phyloP scores from a whole-genome alignment of 345 rosid genomes.

The Eucalyptus cloeziana region DNA sequence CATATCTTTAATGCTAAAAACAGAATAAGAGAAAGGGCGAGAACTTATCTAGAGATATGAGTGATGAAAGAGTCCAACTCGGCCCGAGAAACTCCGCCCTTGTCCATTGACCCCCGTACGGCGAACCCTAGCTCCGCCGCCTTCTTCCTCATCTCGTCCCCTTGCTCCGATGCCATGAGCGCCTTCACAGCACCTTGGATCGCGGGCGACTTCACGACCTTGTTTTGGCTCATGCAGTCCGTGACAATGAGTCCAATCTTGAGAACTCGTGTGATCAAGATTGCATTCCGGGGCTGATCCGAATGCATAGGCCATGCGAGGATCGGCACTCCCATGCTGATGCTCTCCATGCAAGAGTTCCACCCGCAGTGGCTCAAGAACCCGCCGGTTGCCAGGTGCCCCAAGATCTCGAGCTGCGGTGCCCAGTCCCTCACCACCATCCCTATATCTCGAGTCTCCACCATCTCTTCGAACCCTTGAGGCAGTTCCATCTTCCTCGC shows the following conservation, averaged over 20 bases:
- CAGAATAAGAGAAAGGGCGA: background rate
- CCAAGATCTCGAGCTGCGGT: slow-evolving; percentile 48
- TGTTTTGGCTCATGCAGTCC: slow-evolving; percentile 12
- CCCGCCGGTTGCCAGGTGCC: slow-evolving; percentile 33
- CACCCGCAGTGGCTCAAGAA: slow-evolving; percentile 64
- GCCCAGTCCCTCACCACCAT: slow-evolving; percentile 49
- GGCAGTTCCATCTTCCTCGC: slow-evolving; percentile 16
- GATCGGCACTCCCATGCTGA: slow-evolving; percentile 49
- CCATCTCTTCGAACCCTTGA: slow-evolving; percentile 23
- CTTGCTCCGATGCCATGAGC: slow-evolving; percentile 44
- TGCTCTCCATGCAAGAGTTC: slow-evolving; percentile 68
- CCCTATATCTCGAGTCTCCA: slow-evolving; percentile 16
- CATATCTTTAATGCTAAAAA: background rate
- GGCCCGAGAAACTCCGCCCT: slow-evolving; percentile 28
- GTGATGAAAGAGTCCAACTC: slow-evolving; percentile 40
- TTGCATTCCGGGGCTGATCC: slow-evolving; percentile 44
- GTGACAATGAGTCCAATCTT: slow-evolving; percentile 19
- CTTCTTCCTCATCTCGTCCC: slow-evolving; percentile 28
- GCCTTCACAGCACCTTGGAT: slow-evolving; percentile 15
- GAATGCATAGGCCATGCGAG: slow-evolving; percentile 65
- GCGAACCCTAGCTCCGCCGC: slow-evolving; percentile 15
- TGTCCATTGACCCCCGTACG: slow-evolving; percentile 5
- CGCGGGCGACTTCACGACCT: background rate
- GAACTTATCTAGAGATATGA: slow-evolving; percentile 27
- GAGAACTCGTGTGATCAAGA: slow-evolving; percentile 24